Conservation (phyloP, 768 basidiomycete species). For the Suillus placidus region DNA sequence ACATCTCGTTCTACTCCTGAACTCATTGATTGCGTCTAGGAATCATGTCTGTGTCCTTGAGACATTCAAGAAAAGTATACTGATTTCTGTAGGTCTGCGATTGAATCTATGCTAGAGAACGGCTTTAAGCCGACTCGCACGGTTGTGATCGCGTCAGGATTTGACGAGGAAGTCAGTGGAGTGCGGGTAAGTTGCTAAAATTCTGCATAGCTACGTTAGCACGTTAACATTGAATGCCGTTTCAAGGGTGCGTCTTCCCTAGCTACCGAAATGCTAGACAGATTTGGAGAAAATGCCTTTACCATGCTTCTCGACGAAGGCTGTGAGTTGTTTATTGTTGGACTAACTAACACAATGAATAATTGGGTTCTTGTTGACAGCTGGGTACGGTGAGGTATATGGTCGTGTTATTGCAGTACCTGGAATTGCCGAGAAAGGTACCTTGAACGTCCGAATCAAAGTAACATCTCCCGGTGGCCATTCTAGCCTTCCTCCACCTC, state of each 20-base stretch:
- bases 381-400: conserved; percentile 3
- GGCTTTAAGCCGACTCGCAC: conserved; percentile 48
- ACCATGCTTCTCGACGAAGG: conserved; percentile 88
- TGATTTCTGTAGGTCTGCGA: conserved; percentile 35
- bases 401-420: conserved; percentile 50
- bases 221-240: neutral
- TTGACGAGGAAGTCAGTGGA: conserved; percentile 60
- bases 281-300: conserved; percentile 71
- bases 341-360: neutral
- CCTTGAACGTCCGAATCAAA: conserved; percentile 58
- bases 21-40: neutral
- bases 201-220: neutral
- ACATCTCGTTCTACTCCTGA: neutral
- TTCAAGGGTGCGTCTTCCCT: conserved; percentile 54
- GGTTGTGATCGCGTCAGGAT: conserved; percentile 44
- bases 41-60: neutral
- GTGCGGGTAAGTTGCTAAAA: conserved; percentile 33
- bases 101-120: conserved; percentile 48
- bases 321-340: conserved; percentile 40
- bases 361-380: neutral
- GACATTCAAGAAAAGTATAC: neutral
- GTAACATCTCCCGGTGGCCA: conserved; percentile 75
- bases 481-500: conserved; percentile 74
- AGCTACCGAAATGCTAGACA: conserved; percentile 46
- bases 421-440: conserved; percentile 74